Evolutionary conservation across 2,329 filamentous ascomycete genomes (phyloP).

Genomic region (Fusarium sulawesiense): DNA sequence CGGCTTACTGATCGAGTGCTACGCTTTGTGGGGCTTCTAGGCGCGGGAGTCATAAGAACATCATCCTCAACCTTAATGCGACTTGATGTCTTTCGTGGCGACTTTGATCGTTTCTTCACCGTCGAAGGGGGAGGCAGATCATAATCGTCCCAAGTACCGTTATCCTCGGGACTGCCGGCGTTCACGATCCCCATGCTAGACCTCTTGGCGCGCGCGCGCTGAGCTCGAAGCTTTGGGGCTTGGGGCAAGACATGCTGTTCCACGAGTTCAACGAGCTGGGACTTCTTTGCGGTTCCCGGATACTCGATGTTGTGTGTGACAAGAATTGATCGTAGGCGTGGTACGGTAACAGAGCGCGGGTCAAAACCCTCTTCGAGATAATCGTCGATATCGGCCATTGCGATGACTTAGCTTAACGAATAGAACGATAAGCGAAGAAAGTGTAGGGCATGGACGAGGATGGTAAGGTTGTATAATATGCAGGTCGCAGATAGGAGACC

Average conservation of each 20-base stretch:
- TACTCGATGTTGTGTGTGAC: slow-evolving; percentile 89
- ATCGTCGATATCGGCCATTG: slow-evolving; percentile 76
- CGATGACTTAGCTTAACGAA: slow-evolving; percentile 34
- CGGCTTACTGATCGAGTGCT: slow-evolving; percentile 65
- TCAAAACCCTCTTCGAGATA: slow-evolving; percentile 93
- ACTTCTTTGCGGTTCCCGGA: slow-evolving; percentile 90
- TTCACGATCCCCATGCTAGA: slow-evolving; percentile 87
- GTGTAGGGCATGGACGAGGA: slow-evolving; percentile 18
- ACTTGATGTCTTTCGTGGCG: slow-evolving; percentile 65
- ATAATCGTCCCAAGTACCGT: slow-evolving; percentile 70
- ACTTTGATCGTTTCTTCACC: slow-evolving; percentile 63
- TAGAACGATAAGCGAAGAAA: slow-evolving; percentile 14
- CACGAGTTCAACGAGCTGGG: slow-evolving; percentile 86
- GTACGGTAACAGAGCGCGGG: slow-evolving; percentile 83
- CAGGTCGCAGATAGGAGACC: slow-evolving; percentile 34
- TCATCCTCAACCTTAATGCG: slow-evolving; percentile 65
- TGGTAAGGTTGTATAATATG: slow-evolving; percentile 26
- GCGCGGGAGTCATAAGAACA: slow-evolving; percentile 53
- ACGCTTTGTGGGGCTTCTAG: slow-evolving; percentile 65
- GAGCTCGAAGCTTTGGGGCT: slow-evolving; percentile 78
- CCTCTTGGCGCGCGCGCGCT: slow-evolving; percentile 82
- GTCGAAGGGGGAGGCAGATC: slow-evolving; percentile 63
- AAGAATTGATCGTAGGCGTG: slow-evolving; percentile 88
- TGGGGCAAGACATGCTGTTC: slow-evolving; percentile 81
- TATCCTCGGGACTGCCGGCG: slow-evolving; percentile 73